phyloP scores from a whole-genome alignment of 345 rosid genomes.

The Eucalyptus victrix region DNA sequence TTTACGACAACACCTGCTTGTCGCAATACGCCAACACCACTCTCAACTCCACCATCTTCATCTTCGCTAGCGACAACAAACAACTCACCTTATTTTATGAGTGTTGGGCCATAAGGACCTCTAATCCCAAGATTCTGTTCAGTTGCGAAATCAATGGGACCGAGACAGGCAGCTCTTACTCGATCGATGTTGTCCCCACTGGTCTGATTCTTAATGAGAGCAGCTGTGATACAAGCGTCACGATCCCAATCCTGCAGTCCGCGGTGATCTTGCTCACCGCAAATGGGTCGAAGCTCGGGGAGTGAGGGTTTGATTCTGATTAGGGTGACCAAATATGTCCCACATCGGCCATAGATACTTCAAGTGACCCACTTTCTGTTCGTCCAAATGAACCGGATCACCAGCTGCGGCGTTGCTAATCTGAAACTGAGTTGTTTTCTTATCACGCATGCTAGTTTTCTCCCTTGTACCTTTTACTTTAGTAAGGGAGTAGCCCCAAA shows the following conservation, averaged over 20 bases:
- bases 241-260: background rate
- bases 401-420: accelerated
- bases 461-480: background rate
- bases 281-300: constrained; percentile 5
- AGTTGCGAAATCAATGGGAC: background rate
- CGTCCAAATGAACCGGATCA: background rate
- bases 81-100: constrained; percentile 7
- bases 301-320: constrained; percentile 17
- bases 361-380: background rate
- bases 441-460: background rate
- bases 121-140: background rate
- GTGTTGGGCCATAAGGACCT: background rate
- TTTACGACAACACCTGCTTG: constrained; percentile 3
- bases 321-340: constrained; percentile 10
- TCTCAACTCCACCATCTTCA: background rate
- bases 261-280: background rate
- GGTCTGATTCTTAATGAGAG: background rate
- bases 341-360: background rate
- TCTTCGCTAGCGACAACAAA: background rate
- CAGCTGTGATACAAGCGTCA: background rate
- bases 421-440: background rate
- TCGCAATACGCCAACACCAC: background rate
- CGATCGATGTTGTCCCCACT: background rate
- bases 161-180: background rate
- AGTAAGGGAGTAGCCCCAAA: background rate